Base-by-base conservation (phyloP, 495 filamentous ascomycete genomes). In the Tetracladium marchalianum region DNA sequence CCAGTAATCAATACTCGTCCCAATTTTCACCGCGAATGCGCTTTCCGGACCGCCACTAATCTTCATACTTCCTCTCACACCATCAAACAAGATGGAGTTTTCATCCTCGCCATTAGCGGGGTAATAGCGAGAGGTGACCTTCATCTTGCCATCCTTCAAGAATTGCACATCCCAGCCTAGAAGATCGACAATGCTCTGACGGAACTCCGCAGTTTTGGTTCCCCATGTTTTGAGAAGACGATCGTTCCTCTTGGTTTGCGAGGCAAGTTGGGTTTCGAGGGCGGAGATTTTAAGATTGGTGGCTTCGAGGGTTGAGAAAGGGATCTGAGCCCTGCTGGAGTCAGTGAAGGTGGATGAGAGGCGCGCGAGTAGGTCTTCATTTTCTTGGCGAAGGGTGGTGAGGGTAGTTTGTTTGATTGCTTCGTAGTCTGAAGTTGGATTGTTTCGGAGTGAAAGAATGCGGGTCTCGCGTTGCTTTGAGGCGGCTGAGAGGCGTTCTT, bases 11-110 rank as follows among this genome's bases (percentile, higher is more conserved):
- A 95, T 86, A 40, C 86, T 73, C 43, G 83, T 82, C 53, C 74
- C 77, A 31, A 97, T 92, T 63, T 87, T 80, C 49, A 76, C 67
- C 18, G 88, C 90, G 65, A 98, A 98, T 22, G 73, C 72, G 56
- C 84, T 90, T 55, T 87, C 77, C 4, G 87, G 86, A 0, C 92
- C 92, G 5, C 92, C 92, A 12, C 81, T 82, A 48, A 97, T 83
- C 70, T 97, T 97, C 92, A 98, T 98, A 17, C 87, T 95, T 19
- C 92, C 80, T 24, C 38, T 83, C 64, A 97, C 90, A 17, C 90
- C 93, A 66, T 99, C 92, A 65, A 99, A 97, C 1, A 95, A 78
- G 49, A 99, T 94, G 39, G 82, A 87, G 51, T 90, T 93, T 72
- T 87, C 85, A 61, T 85, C 75, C 59, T 85, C 81, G 35, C 77